Base-by-base conservation (phyloP, 2,329 filamentous ascomycete species). In the Metarhizium sp. region DNA sequence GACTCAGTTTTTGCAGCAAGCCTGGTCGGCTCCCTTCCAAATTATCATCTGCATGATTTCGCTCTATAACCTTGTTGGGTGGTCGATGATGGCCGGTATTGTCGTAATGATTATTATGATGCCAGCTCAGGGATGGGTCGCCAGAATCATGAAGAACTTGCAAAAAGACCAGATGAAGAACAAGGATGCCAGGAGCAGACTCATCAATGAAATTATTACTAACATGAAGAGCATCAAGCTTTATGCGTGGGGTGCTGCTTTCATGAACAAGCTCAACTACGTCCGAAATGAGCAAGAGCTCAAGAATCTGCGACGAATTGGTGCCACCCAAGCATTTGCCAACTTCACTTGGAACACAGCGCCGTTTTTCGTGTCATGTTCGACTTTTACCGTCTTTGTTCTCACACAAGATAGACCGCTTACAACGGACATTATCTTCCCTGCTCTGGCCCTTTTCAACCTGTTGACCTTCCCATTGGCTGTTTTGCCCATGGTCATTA, bases 191-290 rank as follows among this genome's bases (percentile, higher is more conserved):
- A 84, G 94, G 66, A 96, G 92, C 50, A 84, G 92, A 51, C 75
- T 99, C 57, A 96, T 97, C 78, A 95, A 92, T 6, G 94, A 99
- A 71, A 99, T 99, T 61, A 78, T 99, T 66, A 96, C 95, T 78
- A 97, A 97, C 73, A 99, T 99, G 89, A 99, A 99, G 77, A 95
- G 91, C 68, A 94, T 99, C 76, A 99, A 99, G 75, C 82, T 99
- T 20, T 99, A 96, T 69, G 94, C 94, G 34, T 99, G 94, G 94
- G 92, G 92, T 36, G 87, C 86, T 34, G 92, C 94, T 14, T 99
- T 99, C 68, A 96, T 96, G 86, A 94, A 91, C 72, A 96, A 95
- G 73, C 83, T 99, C 57, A 97, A 94, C 73, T 88, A 89, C 69
- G 91, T 99, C 58, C 85, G 94, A 71, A 99, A 99, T 72, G 94